Conservation (phyloP, 1,139 yeast genomes). For the Suhomyces bolitotheri region DNA sequence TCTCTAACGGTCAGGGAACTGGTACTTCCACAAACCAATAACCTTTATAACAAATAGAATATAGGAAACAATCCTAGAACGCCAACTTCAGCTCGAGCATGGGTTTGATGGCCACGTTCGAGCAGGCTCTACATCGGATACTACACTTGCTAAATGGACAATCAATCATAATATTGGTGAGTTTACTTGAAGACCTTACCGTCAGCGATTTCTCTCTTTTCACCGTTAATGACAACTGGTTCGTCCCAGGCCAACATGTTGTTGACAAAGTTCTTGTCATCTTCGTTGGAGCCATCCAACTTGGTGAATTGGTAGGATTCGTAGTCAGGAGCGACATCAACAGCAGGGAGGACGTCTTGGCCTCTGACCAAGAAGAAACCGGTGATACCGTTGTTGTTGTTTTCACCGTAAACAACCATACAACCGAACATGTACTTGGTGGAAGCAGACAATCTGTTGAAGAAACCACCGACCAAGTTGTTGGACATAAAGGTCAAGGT, state of each 20-base stretch:
- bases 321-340: slow-evolving; percentile 99
- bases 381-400: slow-evolving; percentile 96
- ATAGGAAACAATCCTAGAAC: no score
- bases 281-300: slow-evolving; percentile 42
- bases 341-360: slow-evolving; percentile 86
- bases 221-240: slow-evolving; percentile 49
- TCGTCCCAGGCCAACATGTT: slow-evolving; percentile 57
- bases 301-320: slow-evolving; percentile 58
- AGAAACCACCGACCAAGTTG: slow-evolving; percentile 98
- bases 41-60: no score
- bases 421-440: slow-evolving; percentile 93
- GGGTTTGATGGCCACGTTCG: no score
- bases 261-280: slow-evolving; percentile 41
- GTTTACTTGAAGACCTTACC: slow-evolving; percentile 54
- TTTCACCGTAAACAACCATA: slow-evolving; percentile 95
- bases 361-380: slow-evolving; percentile 97
- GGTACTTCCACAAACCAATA: no score
- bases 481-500: slow-evolving; percentile 97
- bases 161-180: no score
- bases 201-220: slow-evolving; percentile 48
- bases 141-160: no score
- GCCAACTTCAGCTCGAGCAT: no score
- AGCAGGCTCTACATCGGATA: no score
- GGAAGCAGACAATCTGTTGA: slow-evolving; percentile 90
- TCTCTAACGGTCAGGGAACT: no score